Evolutionary conservation across 1,139 yeast genomes (phyloP).

Genomic region (Taphrina communis): DNA sequence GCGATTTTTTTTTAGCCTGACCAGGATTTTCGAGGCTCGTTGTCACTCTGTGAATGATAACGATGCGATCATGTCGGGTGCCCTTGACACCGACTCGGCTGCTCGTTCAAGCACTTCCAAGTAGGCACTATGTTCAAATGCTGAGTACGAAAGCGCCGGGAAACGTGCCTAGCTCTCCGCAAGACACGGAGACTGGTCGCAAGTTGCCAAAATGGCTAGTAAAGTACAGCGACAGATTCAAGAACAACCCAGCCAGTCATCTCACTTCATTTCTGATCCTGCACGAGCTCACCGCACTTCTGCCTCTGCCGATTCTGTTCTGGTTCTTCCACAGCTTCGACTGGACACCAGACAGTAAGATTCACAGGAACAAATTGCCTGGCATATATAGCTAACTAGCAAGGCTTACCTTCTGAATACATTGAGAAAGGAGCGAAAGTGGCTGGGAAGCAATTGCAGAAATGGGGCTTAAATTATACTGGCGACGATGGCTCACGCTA

Average conservation of each 20-base stretch:
- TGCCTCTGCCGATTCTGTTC: slow-evolving; percentile 38
- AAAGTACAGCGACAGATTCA: slow-evolving; percentile 33
- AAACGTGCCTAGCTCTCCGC: too few species aligned
- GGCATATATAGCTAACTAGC: background rate
- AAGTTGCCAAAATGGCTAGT: slow-evolving; percentile 27
- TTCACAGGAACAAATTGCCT: background rate
- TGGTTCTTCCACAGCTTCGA: slow-evolving; percentile 40
- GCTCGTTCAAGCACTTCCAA: background rate
- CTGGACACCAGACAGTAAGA: slow-evolving; percentile 38
- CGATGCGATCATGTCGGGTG: background rate
- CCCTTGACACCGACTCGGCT: background rate
- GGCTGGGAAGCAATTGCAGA: slow-evolving; percentile 33
- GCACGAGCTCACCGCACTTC: slow-evolving; percentile 39
- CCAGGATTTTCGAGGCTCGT: too few species aligned
- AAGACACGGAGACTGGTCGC: background rate
- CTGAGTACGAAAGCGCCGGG: too few species aligned
- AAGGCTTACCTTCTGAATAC: slow-evolving; percentile 32
- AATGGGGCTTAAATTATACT: slow-evolving; percentile 29
- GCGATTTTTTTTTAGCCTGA: too few species aligned
- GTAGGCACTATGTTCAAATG: background rate
- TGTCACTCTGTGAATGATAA: too few species aligned
- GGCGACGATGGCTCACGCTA: slow-evolving; percentile 38
- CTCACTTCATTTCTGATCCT: slow-evolving; percentile 34
- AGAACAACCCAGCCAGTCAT: slow-evolving; percentile 32
- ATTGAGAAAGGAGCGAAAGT: slow-evolving; percentile 35